A percentile compares a stretch with the other conserved stretches of the same genome.
These are phyloP conservation scores for Daldinia bambusicola DNA, from an alignment of 495 filamentous ascomycete genomes.

Conservation along the genomic window DNA sequence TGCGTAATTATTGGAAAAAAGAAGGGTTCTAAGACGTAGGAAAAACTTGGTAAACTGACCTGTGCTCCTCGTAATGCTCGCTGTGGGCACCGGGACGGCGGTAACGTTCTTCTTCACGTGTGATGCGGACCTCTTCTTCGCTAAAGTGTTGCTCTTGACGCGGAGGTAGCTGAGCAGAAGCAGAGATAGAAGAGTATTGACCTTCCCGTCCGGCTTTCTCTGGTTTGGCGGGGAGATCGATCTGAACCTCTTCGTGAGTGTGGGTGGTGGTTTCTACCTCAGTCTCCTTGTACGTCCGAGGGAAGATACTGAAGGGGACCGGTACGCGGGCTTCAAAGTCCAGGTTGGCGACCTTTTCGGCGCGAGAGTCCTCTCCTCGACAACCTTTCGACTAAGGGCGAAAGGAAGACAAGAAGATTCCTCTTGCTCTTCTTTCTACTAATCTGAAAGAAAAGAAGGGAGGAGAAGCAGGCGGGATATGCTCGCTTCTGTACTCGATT, in stretches of 20 bases:
- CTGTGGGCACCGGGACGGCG: conserved; percentile 68
- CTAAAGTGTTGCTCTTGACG: conserved; percentile 73
- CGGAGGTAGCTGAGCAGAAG: conserved; percentile 68
- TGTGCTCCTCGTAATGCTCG: conserved; percentile 66
- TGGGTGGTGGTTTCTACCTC: conserved; percentile 80
- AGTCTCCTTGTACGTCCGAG: conserved; percentile 95
- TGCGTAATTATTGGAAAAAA: conserved; percentile 2
- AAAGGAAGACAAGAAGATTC: conserved; percentile 96
- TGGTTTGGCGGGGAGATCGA: conserved; percentile 75
- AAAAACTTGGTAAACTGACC: conserved; percentile 39
- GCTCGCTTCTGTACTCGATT: conserved; percentile 51
- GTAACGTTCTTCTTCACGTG: conserved; percentile 72
- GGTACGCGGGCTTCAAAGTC: conserved; percentile 99
- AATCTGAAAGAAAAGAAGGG: conserved; percentile 60
- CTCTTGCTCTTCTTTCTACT: conserved; percentile 72
- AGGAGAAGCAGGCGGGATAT: conserved; percentile 41
- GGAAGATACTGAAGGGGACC: conserved; percentile 99
- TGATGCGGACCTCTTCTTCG: conserved; percentile 84
- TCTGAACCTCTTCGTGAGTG: conserved; percentile 86
- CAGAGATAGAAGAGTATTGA: conserved; percentile 75
- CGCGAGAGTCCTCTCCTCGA: conserved; percentile 84
- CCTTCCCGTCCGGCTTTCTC: conserved; percentile 90
- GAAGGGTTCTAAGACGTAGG: neutral
- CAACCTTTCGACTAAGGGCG: conserved; percentile 87
- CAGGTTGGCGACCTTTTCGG: conserved; percentile 89